Base-by-base conservation (phyloP, 768 basidiomycete genomes). In the Chalciporus sphaerocephalus region DNA sequence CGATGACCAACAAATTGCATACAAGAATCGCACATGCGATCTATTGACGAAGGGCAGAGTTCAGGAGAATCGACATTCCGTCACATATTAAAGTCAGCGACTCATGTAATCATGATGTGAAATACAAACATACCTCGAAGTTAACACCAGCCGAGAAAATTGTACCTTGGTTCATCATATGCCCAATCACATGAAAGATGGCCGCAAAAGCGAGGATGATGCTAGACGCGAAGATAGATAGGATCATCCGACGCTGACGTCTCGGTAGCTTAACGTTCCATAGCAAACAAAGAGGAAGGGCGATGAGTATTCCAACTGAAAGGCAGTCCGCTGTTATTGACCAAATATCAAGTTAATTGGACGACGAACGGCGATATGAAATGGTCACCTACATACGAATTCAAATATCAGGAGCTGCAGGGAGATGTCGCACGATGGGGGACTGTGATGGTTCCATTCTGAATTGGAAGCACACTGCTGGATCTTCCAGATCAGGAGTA, bases 1-100 rank as follows among this genome's bases (percentile, higher is more conserved):
- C 49, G 39, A 36, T 35, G n/a, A 50, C 49, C 12, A 50, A 33
- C 20, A 50, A 10, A 22, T 50, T 50, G 25, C 44, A 50, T 18
- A 46, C 44, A 15, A 50, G 38, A 10, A 35, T 24, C 16, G 44
- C 41, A 6, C 38, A 21, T 18, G 38, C 49, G 16, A 50, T 21
- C 49, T 50, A 17, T n/a, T n/a, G n/a, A n/a, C n/a, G n/a, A n/a
- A n/a, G n/a, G n/a, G n/a, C n/a, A n/a, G n/a, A n/a, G n/a, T n/a
- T n/a, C n/a, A n/a, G n/a, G n/a, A n/a, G n/a, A n/a, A n/a, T n/a
- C n/a, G n/a, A 25, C 17, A 4, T 13, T 2, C 40, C 11, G n/a
- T 25, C n/a, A n/a, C n/a, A n/a, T n/a, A n/a, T n/a, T n/a, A n/a
- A n/a, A 18, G 5, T 16, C 32, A 30, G 28, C n/a, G 6, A 21